A percentile compares a stretch with the other conserved stretches of the same genome.
Evolutionary conservation across 352 stramenopile species (phyloP).

Genomic region (Phytophthora pini): DNA sequence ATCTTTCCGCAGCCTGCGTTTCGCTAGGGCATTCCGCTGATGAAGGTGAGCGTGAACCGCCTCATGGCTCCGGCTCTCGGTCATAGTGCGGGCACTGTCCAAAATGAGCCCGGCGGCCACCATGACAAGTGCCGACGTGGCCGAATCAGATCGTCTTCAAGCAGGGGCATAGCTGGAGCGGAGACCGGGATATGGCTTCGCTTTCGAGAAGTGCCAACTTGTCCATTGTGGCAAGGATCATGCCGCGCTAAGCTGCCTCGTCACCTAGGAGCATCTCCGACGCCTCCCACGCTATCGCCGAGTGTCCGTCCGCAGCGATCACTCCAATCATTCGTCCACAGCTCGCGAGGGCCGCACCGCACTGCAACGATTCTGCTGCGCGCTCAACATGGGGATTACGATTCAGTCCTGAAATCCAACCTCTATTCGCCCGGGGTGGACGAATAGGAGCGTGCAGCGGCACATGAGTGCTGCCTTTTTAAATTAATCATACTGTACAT

Average conservation of each 20-base stretch:
- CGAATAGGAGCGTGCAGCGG: too few relatives aligned
- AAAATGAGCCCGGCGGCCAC: background rate
- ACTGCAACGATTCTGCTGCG: background rate
- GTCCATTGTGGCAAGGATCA: too few relatives aligned
- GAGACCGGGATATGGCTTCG: constrained; percentile 8
- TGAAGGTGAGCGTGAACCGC: constrained; percentile 4
- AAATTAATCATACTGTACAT: too few relatives aligned
- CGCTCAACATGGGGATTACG: background rate
- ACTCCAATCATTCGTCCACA: constrained; percentile 9
- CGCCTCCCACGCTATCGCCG: background rate
- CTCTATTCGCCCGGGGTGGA: too few relatives aligned
- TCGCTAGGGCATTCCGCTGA: constrained; percentile 27
- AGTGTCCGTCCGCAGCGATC: constrained; percentile 9
- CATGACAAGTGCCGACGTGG: constrained; percentile 32
- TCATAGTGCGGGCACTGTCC: background rate
- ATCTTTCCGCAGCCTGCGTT: constrained; percentile 17
- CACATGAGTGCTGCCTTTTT: too few relatives aligned
- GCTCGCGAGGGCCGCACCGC: background rate
- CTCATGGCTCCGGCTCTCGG: constrained; percentile 29
- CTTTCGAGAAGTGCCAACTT: background rate
- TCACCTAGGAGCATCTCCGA: constrained; percentile 24
- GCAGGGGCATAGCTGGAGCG: constrained; percentile 10
- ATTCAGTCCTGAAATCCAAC: too few relatives aligned
- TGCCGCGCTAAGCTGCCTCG: constrained; percentile 9
- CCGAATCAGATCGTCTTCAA: constrained; percentile 27